Percentiles rank a stretch among this genome's conserved stretches.
Evolutionary conservation across 1,139 yeast genomes (phyloP).

Genomic region (Kodamaea derodonti): DNA sequence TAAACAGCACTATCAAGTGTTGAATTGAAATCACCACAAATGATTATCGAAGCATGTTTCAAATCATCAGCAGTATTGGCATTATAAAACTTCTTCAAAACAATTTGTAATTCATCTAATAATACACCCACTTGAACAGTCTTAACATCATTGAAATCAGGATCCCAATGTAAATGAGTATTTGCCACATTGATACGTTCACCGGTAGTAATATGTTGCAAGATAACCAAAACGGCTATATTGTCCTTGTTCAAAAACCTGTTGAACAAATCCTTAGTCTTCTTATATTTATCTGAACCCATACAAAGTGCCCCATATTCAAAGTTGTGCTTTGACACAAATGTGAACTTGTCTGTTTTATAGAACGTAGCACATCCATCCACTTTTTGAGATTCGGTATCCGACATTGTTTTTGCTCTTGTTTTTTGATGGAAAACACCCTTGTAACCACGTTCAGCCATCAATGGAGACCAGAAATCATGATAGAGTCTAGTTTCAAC

Average conservation of each 20-base stretch:
- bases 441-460: conserved; percentile 72
- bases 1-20: conserved; percentile 86
- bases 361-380: conserved; percentile 97
- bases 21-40: conserved; percentile 97
- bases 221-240: conserved; percentile 75
- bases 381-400: conserved; percentile 78
- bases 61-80: conserved; percentile 48
- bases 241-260: conserved; percentile 96
- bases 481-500: conserved; percentile 86
- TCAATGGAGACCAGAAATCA: conserved; percentile 78
- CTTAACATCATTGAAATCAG: conserved; percentile 92
- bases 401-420: conserved; percentile 88
- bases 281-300: conserved; percentile 83
- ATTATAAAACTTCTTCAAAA: conserved; percentile 51
- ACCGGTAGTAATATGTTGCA: conserved; percentile 72
- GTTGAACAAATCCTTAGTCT: conserved; percentile 91
- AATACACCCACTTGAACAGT: conserved; percentile 91
- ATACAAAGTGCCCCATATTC: conserved; percentile 89
- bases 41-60: conserved; percentile 67
- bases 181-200: conserved; percentile 74
- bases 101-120: conserved; percentile 76
- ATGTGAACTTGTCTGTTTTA: conserved; percentile 62
- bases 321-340: conserved; percentile 67
- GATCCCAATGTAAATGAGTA: conserved; percentile 98
- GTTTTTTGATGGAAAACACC: conserved; percentile 85